Conservation (phyloP, 1,139 yeast genomes). For the Yamadazyma atlantica region DNA sequence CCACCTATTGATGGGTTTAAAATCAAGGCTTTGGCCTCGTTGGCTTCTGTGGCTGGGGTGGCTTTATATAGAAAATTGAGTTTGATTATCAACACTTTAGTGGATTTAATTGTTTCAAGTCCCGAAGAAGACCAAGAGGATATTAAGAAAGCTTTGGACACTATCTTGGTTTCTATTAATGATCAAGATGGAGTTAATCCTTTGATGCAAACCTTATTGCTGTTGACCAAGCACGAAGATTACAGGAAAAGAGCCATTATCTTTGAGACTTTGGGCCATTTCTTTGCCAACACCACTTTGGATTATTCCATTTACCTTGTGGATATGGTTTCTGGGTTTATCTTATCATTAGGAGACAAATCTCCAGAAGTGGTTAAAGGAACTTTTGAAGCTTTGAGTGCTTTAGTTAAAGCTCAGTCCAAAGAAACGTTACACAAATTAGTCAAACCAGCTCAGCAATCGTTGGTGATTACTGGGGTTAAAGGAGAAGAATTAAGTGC, state of each 20-base stretch:
- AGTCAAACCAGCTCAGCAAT: conserved; percentile 75
- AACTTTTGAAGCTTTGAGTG: conserved; percentile 66
- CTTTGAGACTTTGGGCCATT: conserved; percentile 67
- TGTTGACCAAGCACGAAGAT: conserved; percentile 78
- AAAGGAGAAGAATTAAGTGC: conserved; percentile 71
- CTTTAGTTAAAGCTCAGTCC: conserved; percentile 67
- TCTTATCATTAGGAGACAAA: conserved; percentile 71
- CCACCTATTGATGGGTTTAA: conserved; percentile 84
- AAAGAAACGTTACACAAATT: conserved; percentile 75
- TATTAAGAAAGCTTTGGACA: conserved; percentile 60
- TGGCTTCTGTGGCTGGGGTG: conserved; percentile 88
- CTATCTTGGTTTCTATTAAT: conserved; percentile 67
- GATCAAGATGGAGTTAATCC: conserved; percentile 84
- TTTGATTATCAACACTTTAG: conserved; percentile 68
- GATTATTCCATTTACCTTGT: conserved; percentile 74
- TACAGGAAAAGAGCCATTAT: conserved; percentile 63
- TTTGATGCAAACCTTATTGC: conserved; percentile 75
- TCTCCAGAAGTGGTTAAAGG: conserved; percentile 64
- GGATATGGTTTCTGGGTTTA: conserved; percentile 73
- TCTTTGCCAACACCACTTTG: conserved; percentile 63
- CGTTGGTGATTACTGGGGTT: conserved; percentile 66
- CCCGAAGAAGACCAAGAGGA: conserved; percentile 32
- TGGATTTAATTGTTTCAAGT: conserved; percentile 54
- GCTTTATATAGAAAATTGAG: conserved; percentile 75
- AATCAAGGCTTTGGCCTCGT: conserved; percentile 82